A percentile compares a stretch with the other conserved stretches of the same genome.
Evolutionary conservation across 768 basidiomycete genomes (phyloP).

Genomic region (Macrolepiota dolichaula): DNA sequence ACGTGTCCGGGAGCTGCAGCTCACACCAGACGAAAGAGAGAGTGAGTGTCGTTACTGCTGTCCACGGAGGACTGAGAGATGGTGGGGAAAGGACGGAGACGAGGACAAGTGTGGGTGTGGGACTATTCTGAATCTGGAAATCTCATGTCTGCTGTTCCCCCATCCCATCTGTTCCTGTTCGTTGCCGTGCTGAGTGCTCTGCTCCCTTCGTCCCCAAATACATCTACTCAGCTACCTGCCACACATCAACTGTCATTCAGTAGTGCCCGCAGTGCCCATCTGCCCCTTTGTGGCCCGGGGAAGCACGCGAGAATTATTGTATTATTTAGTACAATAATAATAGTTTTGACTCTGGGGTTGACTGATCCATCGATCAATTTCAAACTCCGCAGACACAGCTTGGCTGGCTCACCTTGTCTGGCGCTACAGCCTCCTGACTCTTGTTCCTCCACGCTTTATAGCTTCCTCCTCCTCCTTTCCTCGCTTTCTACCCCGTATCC

Average conservation of each 20-base stretch:
- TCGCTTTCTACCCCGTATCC: slow-evolving; percentile 14
- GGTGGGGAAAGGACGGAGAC: not conserved
- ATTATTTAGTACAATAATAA: not conserved
- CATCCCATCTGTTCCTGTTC: not conserved
- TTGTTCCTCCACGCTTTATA: slow-evolving; percentile 23
- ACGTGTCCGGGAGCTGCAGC: slow-evolving; percentile 8
- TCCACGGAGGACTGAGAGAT: not conserved
- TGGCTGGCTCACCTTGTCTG: slow-evolving; percentile 42
- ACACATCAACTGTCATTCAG: not conserved
- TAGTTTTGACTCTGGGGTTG: not conserved
- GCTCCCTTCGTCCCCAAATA: not conserved
- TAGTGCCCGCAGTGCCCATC: not conserved
- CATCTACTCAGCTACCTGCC: not conserved
- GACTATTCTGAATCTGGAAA: not conserved
- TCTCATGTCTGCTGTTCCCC: not conserved
- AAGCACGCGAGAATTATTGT: not conserved
- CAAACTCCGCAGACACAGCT: slow-evolving; percentile 50
- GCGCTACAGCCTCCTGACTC: slow-evolving; percentile 16
- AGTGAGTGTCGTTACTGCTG: not conserved
- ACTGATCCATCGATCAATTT: slow-evolving; percentile 31
- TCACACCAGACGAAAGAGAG: slow-evolving; percentile 5
- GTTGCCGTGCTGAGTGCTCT: not conserved
- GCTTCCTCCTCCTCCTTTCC: slow-evolving; percentile 19
- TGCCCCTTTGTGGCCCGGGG: not conserved
- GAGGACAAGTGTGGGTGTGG: not conserved